Evolutionary conservation across 129 eudicot genomes (phyloP), one percentile per base, ranked within the genome.

Genomic region (Escallonia rubra): DNA sequence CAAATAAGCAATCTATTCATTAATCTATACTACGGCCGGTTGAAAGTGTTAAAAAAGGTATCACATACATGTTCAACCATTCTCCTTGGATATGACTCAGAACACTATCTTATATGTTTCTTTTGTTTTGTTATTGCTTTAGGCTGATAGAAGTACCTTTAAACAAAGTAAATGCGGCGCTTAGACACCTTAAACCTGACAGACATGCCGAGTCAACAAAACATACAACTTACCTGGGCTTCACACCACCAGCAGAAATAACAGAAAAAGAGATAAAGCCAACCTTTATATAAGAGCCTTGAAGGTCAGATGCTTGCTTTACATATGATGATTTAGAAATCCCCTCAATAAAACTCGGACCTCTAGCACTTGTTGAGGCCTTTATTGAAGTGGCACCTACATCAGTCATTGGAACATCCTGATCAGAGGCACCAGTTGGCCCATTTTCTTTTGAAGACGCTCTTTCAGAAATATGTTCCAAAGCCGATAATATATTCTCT

Each of bases 201-300:
- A 23, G 34, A 23, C 34, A 23, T 23, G 34, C 34, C 34, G 34
- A 23, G 34, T 23, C 34, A 23, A 23, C 34, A 1, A 23, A 23
- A 23, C 34, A 23, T 23, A 13, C 63, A 59, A 59, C 45, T 40
- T 7, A 38, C 5, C 45, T 34, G 45, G 6, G 44, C 63, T 16
- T 59, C 6, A 59, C n/a, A 4, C 40, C 10, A 15, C 6, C 61
- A 61, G 1, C n/a, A 10, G 49, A 12, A 48, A 47, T 7, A 1
- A 43, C 38, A 44, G 23, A 10, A 71, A 14, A 46, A 72, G 8
- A 41, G 38, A 57, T 39, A 42, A 66, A 2, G 38, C 71, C 65
- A 78, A 88, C 99, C 91, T 93, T 93, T 7, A 89, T 82, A 65
- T 83, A 84, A 67, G 95, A 82, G 50, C 99, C 95, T 68, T 84